Conservation (phyloP, 306 rosid species). For the Astragalus glycyphyllos region DNA sequence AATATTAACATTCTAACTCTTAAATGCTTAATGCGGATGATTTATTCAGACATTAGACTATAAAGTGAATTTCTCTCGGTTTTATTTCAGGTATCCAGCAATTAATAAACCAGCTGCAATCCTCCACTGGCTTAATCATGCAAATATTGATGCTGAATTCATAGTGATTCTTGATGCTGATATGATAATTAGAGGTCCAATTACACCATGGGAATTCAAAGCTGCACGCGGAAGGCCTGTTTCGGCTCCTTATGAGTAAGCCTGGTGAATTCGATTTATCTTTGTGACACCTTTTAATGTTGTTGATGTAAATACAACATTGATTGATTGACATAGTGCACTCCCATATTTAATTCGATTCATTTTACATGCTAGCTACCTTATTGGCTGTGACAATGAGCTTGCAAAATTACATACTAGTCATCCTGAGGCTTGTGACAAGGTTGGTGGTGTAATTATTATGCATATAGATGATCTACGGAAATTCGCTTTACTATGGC, state of each 20-base stretch:
- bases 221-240: slow-evolving; percentile 42
- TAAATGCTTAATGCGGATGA: not conserved
- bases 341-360: not conserved
- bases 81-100: slow-evolving; percentile 41
- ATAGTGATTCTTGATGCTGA: slow-evolving; percentile 47
- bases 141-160: slow-evolving; percentile 45
- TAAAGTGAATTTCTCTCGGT: not conserved
- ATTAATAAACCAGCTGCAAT: slow-evolving; percentile 49
- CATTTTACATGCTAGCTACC: slow-evolving; percentile 31
- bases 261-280: slow-evolving; percentile 34
- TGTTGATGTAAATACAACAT: not conserved
- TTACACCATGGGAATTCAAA: slow-evolving; percentile 50
- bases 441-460: slow-evolving; percentile 48
- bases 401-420: slow-evolving; percentile 46
- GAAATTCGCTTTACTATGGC: slow-evolving; percentile 45
- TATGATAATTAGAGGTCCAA: slow-evolving; percentile 47
- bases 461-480: slow-evolving; percentile 47
- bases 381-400: slow-evolving; percentile 46
- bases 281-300: slow-evolving; percentile 14
- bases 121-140: slow-evolving; percentile 49
- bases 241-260: slow-evolving; percentile 49
- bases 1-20: not conserved
- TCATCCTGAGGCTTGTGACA: slow-evolving; percentile 50
- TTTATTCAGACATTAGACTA: not conserved
- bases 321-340: not conserved